These are phyloP conservation scores for Amylocarpus encephaloides DNA, from an alignment of 2,329 filamentous ascomycete species.

Conservation along the genomic window DNA sequence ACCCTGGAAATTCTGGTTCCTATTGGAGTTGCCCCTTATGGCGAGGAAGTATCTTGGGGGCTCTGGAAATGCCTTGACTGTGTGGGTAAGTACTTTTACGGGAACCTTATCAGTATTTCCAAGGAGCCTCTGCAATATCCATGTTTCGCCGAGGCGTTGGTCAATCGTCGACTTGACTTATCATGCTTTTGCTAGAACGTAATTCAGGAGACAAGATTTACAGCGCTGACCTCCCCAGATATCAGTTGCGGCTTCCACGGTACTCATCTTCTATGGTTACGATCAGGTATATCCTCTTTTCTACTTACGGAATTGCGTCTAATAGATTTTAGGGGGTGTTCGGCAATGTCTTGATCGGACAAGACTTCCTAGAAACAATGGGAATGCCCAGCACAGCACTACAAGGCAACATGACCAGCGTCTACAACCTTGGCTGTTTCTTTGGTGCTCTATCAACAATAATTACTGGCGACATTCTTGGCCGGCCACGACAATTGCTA, in stretches of 20 bases:
- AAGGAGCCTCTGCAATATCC: no score
- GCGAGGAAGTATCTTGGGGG: conserved; percentile 44
- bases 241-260: conserved; percentile 42
- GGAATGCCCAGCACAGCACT: no score
- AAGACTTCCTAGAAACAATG: no score
- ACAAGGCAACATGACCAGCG: conserved; percentile 33
- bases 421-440: conserved; percentile 35
- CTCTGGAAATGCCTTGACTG: conserved; percentile 42
- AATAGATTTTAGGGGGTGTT: no score
- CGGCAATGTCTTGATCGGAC: no score
- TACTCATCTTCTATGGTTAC: conserved; percentile 45
- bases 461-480: conserved; percentile 35
- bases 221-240: conserved; percentile 27
- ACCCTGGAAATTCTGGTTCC: background rate
- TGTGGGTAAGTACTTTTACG: conserved; percentile 32
- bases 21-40: conserved; percentile 27
- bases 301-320: no score
- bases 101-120: no score
- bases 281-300: conserved; percentile 32
- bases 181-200: no score
- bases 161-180: no score
- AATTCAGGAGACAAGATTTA: no score
- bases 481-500: conserved; percentile 36
- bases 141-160: no score
- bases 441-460: conserved; percentile 33